A percentile compares a stretch with the other conserved stretches of the same genome.
Evolutionary conservation across 495 filamentous ascomycete genomes (phyloP).

Genomic region (Hyphodiscus hymeniophilus): DNA sequence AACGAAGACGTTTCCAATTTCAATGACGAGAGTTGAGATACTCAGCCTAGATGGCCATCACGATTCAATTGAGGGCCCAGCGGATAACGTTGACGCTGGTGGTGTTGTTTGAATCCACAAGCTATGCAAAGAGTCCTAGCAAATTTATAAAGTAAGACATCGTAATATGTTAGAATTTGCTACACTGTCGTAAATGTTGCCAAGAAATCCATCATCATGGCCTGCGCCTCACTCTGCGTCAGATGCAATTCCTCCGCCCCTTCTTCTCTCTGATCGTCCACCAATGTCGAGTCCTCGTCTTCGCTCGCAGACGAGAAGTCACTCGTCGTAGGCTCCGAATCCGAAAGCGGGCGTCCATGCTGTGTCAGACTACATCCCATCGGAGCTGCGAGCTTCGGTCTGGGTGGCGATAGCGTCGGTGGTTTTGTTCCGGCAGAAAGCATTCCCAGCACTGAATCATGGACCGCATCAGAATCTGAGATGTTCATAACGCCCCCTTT

Average conservation of each 20-base stretch:
- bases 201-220: not conserved
- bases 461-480: slow-evolving; percentile 32
- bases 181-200: not conserved
- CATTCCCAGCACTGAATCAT: not conserved
- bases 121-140: no score
- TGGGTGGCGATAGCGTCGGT: no score
- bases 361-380: not conserved
- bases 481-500: slow-evolving; percentile 47
- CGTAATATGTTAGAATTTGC: no score
- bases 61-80: no score
- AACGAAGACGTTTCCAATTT: no score
- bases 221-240: not conserved
- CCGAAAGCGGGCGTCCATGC: not conserved
- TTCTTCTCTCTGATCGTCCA: not conserved
- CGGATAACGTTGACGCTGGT: no score
- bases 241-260: not conserved
- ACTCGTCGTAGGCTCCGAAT: not conserved
- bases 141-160: no score
- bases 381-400: not conserved
- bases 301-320: not conserved
- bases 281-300: not conserved
- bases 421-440: not conserved
- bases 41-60: no score
- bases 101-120: no score
- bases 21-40: no score